A percentile compares a stretch with the other conserved stretches of the same genome.
These are phyloP conservation scores for Nannizziopsis barbatae DNA, from an alignment of 2,329 filamentous ascomycete species.

Conservation along the genomic window DNA sequence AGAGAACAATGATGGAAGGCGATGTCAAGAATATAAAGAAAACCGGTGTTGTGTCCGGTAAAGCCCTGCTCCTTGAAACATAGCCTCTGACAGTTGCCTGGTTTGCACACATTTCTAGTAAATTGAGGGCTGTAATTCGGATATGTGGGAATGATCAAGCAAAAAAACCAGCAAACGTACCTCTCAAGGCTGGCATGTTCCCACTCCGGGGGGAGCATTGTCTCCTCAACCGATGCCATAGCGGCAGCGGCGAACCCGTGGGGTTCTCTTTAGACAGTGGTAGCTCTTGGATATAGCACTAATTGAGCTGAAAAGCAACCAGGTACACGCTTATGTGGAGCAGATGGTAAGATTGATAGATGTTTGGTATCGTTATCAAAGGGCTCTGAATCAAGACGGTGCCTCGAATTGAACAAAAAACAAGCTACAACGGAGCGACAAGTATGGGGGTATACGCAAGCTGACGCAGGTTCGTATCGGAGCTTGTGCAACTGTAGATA, in stretches of 20 bases:
- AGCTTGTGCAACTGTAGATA: too few species aligned
- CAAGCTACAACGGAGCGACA: too few species aligned
- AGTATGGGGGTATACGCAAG: too few species aligned
- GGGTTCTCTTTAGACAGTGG: background rate
- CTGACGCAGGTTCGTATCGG: too few species aligned
- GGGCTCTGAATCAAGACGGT: background rate
- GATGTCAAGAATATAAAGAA: background rate
- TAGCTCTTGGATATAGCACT: background rate
- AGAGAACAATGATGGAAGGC: background rate
- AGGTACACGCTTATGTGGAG: background rate
- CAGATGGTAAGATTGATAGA: background rate
- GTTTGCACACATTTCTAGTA: background rate
- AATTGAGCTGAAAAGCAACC: background rate
- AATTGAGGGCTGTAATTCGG: background rate
- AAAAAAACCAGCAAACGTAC: slow-evolving; percentile 34
- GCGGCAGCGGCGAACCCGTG: slow-evolving; percentile 11
- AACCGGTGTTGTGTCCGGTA: background rate
- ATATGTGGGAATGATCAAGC: background rate
- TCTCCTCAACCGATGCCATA: slow-evolving; percentile 33
- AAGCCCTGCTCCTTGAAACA: too few species aligned
- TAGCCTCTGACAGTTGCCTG: too few species aligned
- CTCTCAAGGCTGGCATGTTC: slow-evolving; percentile 55
- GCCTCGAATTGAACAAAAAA: too few species aligned
- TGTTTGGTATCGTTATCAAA: background rate
- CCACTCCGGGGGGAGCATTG: slow-evolving; percentile 47